Evolutionary conservation across 2,329 filamentous ascomycete genomes (phyloP).

Genomic region (Cercospora citrullina): DNA sequence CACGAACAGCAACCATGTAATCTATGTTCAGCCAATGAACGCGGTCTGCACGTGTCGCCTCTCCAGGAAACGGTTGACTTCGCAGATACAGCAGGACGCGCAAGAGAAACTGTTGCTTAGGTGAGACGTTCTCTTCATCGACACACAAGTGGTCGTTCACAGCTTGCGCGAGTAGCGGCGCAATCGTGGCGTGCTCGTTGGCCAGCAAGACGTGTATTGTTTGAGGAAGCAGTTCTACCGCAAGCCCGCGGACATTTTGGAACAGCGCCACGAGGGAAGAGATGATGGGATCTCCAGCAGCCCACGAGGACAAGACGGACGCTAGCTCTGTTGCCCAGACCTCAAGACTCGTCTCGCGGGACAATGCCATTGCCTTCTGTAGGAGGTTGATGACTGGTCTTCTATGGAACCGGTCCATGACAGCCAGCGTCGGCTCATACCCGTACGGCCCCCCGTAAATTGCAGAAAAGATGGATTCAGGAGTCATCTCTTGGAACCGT

Average conservation of each 20-base stretch:
- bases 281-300: constrained; percentile 66
- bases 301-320: constrained; percentile 49
- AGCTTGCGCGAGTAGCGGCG: constrained; percentile 42
- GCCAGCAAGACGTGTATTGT: constrained; percentile 79
- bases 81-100: constrained; percentile 85
- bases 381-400: constrained; percentile 14
- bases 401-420: not conserved
- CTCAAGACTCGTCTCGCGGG: constrained; percentile 19
- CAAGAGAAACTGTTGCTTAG: constrained; percentile 71
- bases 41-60: constrained; percentile 76
- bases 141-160: constrained; percentile 66
- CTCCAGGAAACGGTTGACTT: constrained; percentile 71
- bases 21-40: constrained; percentile 85
- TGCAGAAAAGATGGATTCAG: constrained; percentile 28
- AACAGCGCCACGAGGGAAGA: constrained; percentile 68
- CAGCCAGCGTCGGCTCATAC: constrained; percentile 29
- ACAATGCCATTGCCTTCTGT: constrained; percentile 24
- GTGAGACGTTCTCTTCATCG: constrained; percentile 49
- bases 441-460: constrained; percentile 30
- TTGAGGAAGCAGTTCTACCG: constrained; percentile 68
- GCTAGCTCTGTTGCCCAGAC: constrained; percentile 34
- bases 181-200: constrained; percentile 67
- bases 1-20: constrained; percentile 65
- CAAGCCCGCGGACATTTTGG: constrained; percentile 65
- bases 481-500: constrained; percentile 36